Percentiles rank a stretch among this genome's conserved stretches.
Evolutionary conservation across 208 protist species (phyloP).

Genomic region (Wallacemonas rigidus): DNA sequence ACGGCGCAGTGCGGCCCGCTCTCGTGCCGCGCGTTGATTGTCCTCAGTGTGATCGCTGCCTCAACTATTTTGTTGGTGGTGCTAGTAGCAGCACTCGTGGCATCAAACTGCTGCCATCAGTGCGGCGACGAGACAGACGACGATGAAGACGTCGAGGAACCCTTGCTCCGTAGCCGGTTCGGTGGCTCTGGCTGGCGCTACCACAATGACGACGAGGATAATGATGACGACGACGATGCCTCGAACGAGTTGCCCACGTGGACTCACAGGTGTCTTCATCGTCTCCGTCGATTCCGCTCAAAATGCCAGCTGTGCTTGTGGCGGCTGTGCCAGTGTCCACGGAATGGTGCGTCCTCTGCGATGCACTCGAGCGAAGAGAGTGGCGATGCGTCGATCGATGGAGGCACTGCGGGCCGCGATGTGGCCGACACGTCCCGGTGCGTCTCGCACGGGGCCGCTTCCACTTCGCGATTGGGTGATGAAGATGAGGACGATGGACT

Average conservation of each 20-base stretch:
- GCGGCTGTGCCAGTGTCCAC: background rate
- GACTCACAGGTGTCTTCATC: background rate
- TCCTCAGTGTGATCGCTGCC: background rate
- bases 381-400: background rate
- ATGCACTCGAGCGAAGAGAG: background rate
- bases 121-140: background rate
- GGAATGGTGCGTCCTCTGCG: background rate
- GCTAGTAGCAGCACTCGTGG: background rate
- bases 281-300: background rate
- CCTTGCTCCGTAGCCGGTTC: background rate
- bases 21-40: background rate
- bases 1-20: constrained; percentile 2
- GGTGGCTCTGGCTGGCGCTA: background rate
- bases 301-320: background rate
- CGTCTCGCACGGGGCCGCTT: background rate
- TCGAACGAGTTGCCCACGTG: background rate
- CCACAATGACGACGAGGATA: background rate
- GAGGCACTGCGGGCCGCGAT: background rate
- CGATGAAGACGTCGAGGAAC: background rate
- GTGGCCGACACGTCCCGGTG: background rate
- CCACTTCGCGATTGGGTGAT: background rate
- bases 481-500: constrained; percentile 7
- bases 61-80: background rate
- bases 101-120: constrained; percentile 6
- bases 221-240: constrained; percentile 1